Evolutionary conservation across 345 rosid genomes (phyloP).

Genomic region (Heritiera littoralis): DNA sequence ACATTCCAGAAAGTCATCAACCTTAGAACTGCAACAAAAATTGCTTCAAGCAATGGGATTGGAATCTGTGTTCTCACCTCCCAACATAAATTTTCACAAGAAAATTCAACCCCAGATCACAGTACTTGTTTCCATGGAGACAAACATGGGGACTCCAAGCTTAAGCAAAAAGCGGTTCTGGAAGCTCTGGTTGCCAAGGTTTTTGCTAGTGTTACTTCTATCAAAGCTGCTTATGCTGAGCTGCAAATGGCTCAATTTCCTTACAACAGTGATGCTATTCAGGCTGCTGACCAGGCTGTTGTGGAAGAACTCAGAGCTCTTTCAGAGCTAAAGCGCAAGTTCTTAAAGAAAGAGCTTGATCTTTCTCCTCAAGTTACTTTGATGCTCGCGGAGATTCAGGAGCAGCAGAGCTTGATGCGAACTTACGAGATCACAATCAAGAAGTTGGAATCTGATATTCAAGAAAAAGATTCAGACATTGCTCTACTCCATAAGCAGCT

Average conservation of each 20-base stretch:
- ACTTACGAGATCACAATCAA: slow-evolving; percentile 82
- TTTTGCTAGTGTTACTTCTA: slow-evolving; percentile 71
- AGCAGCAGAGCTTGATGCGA: slow-evolving; percentile 89
- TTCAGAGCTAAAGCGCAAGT: slow-evolving; percentile 73
- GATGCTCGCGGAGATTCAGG: slow-evolving; percentile 93
- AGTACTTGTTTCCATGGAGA: neutral
- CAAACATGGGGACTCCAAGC: slow-evolving; percentile 25
- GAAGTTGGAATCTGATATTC: slow-evolving; percentile 63
- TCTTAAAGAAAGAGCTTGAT: slow-evolving; percentile 67
- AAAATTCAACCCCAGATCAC: slow-evolving; percentile 20
- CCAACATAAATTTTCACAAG: slow-evolving; percentile 44
- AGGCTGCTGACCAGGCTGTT: slow-evolving; percentile 77
- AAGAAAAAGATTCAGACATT: slow-evolving; percentile 44
- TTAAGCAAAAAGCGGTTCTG: slow-evolving; percentile 53
- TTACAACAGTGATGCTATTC: slow-evolving; percentile 72
- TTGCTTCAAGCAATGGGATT: slow-evolving; percentile 59
- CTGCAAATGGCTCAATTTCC: slow-evolving; percentile 91
- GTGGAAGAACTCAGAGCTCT: slow-evolving; percentile 73
- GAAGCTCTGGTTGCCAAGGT: slow-evolving; percentile 79
- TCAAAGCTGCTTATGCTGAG: slow-evolving; percentile 93
- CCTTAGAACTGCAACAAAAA: slow-evolving; percentile 46
- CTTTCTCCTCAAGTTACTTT: slow-evolving; percentile 82
- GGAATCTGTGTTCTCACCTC: slow-evolving; percentile 68
- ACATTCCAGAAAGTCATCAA: slow-evolving; percentile 70
- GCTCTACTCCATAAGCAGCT: slow-evolving; percentile 39